Conservation (phyloP, 1,139 yeast genomes). For the Meyerozyma carpophila region DNA sequence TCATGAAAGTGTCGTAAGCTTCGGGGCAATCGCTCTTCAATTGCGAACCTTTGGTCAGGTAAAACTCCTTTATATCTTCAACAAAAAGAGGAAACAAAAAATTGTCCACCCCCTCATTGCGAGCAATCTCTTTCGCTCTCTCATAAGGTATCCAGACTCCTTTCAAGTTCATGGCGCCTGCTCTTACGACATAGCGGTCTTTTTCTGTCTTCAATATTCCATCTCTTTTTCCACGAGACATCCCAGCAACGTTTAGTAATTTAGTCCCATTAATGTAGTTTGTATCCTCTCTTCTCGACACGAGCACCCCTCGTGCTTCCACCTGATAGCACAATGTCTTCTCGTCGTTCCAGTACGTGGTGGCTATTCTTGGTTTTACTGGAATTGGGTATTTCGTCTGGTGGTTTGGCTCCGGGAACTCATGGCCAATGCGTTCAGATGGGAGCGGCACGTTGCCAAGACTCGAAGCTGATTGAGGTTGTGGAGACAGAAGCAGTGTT, state of each 20-base stretch:
- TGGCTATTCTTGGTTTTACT: constrained; percentile 79
- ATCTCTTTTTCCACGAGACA: constrained; percentile 95
- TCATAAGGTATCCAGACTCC: constrained; percentile 99
- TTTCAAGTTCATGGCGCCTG: constrained; percentile 94
- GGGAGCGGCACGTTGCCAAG: not conserved
- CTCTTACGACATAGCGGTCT: constrained; percentile 85
- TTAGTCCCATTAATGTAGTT: constrained; percentile 96
- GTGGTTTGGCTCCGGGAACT: not conserved
- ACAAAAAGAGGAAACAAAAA: constrained; percentile 83
- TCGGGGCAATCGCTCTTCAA: not conserved
- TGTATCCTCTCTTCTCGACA: constrained; percentile 87
- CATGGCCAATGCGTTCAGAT: not conserved
- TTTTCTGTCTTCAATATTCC: constrained; percentile 89
- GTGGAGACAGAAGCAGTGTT: not conserved
- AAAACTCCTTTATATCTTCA: constrained; percentile 57
- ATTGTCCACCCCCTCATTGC: constrained; percentile 83
- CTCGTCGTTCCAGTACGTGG: constrained; percentile 97
- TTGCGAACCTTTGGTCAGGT: not conserved
- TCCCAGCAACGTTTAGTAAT: constrained; percentile 83
- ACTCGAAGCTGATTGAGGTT: not conserved
- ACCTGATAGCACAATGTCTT: constrained; percentile 93
- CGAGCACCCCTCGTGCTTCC: constrained; percentile 86
- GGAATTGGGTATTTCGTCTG: not conserved
- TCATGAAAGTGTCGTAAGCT: not conserved
- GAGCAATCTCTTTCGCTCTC: constrained; percentile 86